Base-by-base conservation (phyloP, 2,329 filamentous ascomycete genomes). In the Xylaria sp. region DNA sequence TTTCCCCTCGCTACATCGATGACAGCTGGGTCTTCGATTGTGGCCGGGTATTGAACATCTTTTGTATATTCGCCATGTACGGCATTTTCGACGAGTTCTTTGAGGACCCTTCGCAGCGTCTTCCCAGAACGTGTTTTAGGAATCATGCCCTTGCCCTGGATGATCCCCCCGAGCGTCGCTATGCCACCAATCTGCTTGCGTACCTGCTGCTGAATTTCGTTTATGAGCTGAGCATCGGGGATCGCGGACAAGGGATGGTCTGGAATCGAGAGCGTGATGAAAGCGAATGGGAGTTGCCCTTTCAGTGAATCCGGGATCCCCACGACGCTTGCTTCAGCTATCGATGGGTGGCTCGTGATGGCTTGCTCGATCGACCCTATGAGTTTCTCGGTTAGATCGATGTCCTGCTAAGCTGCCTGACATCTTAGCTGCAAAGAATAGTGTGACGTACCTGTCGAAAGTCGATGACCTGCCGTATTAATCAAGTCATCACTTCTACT, bases 101-200 rank as follows among this genome's bases (percentile, higher is more conserved):
- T 83, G 74, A 97, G 78, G 33, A 96, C 92, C 23, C 94, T 82
- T 3, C 94, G 83, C 62, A 97, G 77, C 4, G 92, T 97, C 84
- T 97, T 98, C 28, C 94, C 94, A n/a, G 89, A 92, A 28, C 94
- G 80, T 15, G 94, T 97, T 80, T 94, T 94, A 5, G 94, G 94
- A 55, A 97, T 97, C 84, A 96, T 94, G 15, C 89, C 89, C 68
- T 87, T 88, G 40, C 92, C 92, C 67, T 92, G 91, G 55, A 97
- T 90, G 72, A 97, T 90, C 2, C 94, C 94, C 8, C 92, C 92
- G 0, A 98, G 83, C 1, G 87, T 87, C 1, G 94, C 94, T 66
- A 98, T 97, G 21, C 91, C 87, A 6, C 94, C 94, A 57, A 98
- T 95, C 71, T 96, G 91, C 35, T 84, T 82, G 25, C 93, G 88